Conservation (phyloP, 192 early-diverging fungal genomes). For the Funneliformis geosporum region DNA sequence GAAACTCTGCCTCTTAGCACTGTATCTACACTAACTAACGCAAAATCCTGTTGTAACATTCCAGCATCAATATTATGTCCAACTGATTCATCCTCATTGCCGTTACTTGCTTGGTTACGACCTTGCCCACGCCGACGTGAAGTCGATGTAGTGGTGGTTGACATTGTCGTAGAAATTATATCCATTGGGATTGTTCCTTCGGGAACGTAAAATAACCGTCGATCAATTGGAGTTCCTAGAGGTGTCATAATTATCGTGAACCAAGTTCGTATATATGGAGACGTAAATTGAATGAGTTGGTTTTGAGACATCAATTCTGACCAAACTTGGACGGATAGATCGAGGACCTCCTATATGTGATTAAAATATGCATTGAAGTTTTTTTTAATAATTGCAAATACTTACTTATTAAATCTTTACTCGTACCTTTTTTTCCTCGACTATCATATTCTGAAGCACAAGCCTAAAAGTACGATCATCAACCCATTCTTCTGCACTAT, state of each 20-base stretch:
- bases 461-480: constrained; percentile 73
- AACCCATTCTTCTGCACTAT: constrained; percentile 60
- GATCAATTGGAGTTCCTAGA: constrained; percentile 77
- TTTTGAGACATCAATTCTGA: constrained; percentile 33
- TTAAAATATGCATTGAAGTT: not conserved
- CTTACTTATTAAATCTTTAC: too few relatives aligned
- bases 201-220: constrained; percentile 44
- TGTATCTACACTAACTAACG: constrained; percentile 71
- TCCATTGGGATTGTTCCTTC: constrained; percentile 29
- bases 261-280: constrained; percentile 51
- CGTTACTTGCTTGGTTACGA: constrained; percentile 7
- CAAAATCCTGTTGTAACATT: constrained; percentile 91
- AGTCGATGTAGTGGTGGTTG: not conserved
- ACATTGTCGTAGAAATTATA: constrained; percentile 14
- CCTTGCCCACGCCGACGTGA: constrained; percentile 21
- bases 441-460: constrained; percentile 88
- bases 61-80: constrained; percentile 82
- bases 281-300: constrained; percentile 32
- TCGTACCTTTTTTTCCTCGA: constrained; percentile 70
- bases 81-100: not conserved
- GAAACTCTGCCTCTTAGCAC: constrained; percentile 81
- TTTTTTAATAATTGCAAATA: not conserved
- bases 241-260: constrained; percentile 83
- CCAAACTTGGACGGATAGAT: constrained; percentile 71
- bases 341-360: constrained; percentile 52